Evolutionary conservation across 257 asterid genomes (phyloP).

Genomic region (Jasminum sambac): DNA sequence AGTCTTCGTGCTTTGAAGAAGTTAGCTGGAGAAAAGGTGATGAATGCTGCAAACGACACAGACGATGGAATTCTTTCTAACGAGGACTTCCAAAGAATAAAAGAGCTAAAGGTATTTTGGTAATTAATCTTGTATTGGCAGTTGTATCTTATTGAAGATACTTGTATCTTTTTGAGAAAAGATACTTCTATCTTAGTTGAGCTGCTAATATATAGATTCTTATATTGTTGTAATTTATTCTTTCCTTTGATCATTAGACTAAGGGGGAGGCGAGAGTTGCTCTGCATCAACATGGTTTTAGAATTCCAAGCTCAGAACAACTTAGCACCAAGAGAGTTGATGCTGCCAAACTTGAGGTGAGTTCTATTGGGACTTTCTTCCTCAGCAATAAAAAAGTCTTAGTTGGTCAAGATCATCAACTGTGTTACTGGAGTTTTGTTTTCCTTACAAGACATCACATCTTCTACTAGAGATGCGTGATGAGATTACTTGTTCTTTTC

Average conservation of each 20-base stretch:
- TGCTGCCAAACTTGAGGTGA: conserved; percentile 76
- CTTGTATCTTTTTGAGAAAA: background rate
- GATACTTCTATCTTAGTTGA: background rate
- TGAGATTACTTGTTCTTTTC: conserved; percentile 28
- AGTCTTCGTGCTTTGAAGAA: conserved; percentile 88
- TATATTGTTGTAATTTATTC: conserved; percentile 17
- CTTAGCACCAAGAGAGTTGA: conserved; percentile 77
- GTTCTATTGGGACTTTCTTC: conserved; percentile 19
- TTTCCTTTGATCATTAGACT: conserved; percentile 50
- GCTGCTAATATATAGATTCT: background rate
- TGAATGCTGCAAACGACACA: conserved; percentile 31
- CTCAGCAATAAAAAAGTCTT: background rate
- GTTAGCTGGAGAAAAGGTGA: conserved; percentile 51
- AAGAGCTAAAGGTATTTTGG: conserved; percentile 70
- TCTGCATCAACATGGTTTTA: conserved; percentile 71
- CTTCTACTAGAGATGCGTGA: conserved; percentile 20
- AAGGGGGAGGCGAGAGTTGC: conserved; percentile 63
- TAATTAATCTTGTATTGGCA: conserved; percentile 14
- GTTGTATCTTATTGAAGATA: background rate
- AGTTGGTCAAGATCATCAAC: background rate
- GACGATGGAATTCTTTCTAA: conserved; percentile 83
- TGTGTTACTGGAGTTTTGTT: background rate
- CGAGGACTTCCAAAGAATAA: conserved; percentile 88
- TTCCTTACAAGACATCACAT: conserved; percentile 2
- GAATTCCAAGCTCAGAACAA: conserved; percentile 69